phyloP scores from a whole-genome alignment of 2,329 filamentous ascomycete species.

The Colletotrichum tamarilloi region DNA sequence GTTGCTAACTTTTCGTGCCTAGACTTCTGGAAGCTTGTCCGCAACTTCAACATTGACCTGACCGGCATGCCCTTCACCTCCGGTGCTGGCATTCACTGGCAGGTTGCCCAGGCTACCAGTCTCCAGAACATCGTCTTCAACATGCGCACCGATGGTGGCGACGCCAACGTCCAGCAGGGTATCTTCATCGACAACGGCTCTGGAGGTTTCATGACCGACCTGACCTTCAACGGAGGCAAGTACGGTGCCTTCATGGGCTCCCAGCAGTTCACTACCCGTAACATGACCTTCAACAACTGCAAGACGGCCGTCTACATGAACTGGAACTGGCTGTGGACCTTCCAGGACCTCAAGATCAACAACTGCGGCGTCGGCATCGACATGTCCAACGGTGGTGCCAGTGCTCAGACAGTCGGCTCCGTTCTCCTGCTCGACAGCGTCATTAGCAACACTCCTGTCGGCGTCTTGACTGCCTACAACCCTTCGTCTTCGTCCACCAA shows the following conservation, averaged over 20 bases:
- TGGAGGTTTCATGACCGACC: conserved; percentile 85
- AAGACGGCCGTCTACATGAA: conserved; percentile 88
- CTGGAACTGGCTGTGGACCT: conserved; percentile 91
- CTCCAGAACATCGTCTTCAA: conserved; percentile 86
- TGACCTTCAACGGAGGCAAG: conserved; percentile 85
- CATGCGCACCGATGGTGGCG: conserved; percentile 75
- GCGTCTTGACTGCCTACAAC: conserved; percentile 80
- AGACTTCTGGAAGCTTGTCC: conserved; percentile 83
- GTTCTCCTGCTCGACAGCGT: conserved; percentile 85
- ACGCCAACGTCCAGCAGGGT: conserved; percentile 76
- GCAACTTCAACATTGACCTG: conserved; percentile 84
- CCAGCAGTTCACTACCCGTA: conserved; percentile 89
- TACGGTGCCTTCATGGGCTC: conserved; percentile 84
- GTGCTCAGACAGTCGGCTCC: conserved; percentile 84
- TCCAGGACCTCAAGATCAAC: conserved; percentile 81
- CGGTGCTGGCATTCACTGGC: conserved; percentile 84
- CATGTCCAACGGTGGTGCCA: conserved; percentile 73
- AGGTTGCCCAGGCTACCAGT: conserved; percentile 85
- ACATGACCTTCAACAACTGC: conserved; percentile 83
- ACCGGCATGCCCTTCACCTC: conserved; percentile 69
- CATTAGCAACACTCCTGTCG: conserved; percentile 80
- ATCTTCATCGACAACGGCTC: conserved; percentile 89
- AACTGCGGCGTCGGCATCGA: conserved; percentile 81
- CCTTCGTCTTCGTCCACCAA: conserved; percentile 73
- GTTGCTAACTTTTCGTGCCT: conserved; percentile 44